Base-by-base conservation (phyloP, 768 basidiomycete species). In the Tephrocybe sp. region DNA sequence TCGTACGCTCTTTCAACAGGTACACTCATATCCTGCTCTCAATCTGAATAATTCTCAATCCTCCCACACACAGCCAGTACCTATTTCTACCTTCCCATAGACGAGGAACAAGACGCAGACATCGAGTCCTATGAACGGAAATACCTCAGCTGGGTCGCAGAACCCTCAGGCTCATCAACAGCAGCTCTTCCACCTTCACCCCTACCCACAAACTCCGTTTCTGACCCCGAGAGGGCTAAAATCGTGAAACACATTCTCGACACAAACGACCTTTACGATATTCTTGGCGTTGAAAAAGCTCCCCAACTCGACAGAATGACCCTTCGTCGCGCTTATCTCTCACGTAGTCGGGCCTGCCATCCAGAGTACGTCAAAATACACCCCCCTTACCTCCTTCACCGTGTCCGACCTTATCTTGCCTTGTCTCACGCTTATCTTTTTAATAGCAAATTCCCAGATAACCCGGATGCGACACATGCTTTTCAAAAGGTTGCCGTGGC, bases 401-500 rank as follows among this genome's bases (percentile, higher is more conserved):
- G 20, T 41, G 22, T 30, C 49, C 39, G 42, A 54, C 40, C 46
- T 46, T 56, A 52, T 46, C 57, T n/a, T 20, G 32, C 5, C 11
- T 34, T 44, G 44, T 54, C 46, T 54, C 49, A 50, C 43, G 38
- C 45, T 57, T 57, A 51, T 20, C 42, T 2, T 26, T 26, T 26
- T 4, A 26, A 12, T 58, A 93, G 92, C 63, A 93, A 92, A 72
- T 92, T 88, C 56, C 88, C 89, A 17, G 67, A 80, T 56, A 83
- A 85, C 60, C 82, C 85, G 4, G 78, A 85, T 40, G 87, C 92
- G 14, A 94, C 92, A 0, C 72, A 80, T 16, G 92, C 92, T 0
- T 94, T 94, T 64, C 92, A 94, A 63, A 88, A 87, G 59, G 85
- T 94, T 4, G 85, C 88, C 5, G 80, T 90, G 13, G 91, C 92